Evolutionary conservation across 2,329 filamentous ascomycete species (phyloP).

Genomic region (Mycocentrospora acerina): DNA sequence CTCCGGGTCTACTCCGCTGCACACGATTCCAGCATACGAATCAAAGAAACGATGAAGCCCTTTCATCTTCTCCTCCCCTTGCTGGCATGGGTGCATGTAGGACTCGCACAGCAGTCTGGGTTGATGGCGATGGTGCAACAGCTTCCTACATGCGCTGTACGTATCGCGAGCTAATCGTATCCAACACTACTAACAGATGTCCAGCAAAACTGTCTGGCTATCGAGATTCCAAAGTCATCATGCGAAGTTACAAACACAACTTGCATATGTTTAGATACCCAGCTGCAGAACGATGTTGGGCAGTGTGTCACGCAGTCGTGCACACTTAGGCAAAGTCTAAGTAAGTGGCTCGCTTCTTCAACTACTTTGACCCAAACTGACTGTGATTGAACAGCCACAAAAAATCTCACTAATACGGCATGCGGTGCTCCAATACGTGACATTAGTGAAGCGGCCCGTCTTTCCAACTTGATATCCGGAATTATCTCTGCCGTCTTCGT

Average conservation of each 20-base stretch:
- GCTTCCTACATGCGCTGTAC: conserved; percentile 16
- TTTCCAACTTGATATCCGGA: conserved; percentile 35
- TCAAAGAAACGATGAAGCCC: conserved; percentile 14
- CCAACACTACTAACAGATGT: conserved; percentile 2
- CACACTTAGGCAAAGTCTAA: conserved; percentile 11
- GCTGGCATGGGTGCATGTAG: conserved; percentile 12
- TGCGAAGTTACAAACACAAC: conserved; percentile 4
- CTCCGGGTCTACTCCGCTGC: no score
- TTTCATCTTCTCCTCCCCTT: conserved; percentile 12
- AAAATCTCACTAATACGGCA: conserved; percentile 44
- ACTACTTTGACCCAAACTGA: conserved; percentile 5
- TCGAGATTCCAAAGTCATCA: conserved; percentile 5
- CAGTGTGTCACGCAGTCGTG: conserved; percentile 11
- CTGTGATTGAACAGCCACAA: conserved; percentile 35
- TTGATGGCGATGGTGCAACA: conserved; percentile 5
- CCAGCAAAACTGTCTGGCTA: conserved; percentile 10
- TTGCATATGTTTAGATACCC: conserved; percentile 10
- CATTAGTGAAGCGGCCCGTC: conserved; percentile 31
- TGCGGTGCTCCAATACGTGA: conserved; percentile 44
- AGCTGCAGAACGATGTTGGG: conserved; percentile 9
- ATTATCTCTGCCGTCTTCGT: conserved; percentile 39
- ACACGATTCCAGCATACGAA: no score
- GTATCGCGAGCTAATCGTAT: background rate
- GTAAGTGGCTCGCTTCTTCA: conserved; percentile 3
- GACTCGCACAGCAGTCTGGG: conserved; percentile 7